Base-by-base conservation (phyloP, 805 yeast species). In the Kluyveromyces aestuarii region DNA sequence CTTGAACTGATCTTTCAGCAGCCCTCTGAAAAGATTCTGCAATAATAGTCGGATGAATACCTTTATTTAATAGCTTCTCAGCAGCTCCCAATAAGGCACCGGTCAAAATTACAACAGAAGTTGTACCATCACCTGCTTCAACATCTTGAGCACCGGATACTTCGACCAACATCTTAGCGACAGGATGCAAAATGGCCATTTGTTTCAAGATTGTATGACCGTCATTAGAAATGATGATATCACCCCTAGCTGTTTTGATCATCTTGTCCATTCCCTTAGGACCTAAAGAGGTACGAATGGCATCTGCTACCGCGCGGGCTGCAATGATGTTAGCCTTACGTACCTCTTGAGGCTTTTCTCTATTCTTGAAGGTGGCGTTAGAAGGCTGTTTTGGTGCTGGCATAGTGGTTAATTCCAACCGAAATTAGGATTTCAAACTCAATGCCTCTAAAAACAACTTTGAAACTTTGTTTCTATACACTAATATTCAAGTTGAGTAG, bases 211-310 rank as follows among this genome's bases (percentile, higher is more conserved):
- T 93, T 2, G 99, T 93, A 68, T 95, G 98, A 35, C 99, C 99
- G 70, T 93, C 99, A 67, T 93, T 93, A 54, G 98, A 89, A 58
- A 93, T 90, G 61, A 90, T 84, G 58, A 91, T 86, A 63, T 93
- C 89, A 38, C 98, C 98, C 50, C 77, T 79, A 45, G 90, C 84
- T 17, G 98, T 90, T 70, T 88, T 88, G 71, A 87, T 88, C 98
- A 93, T 91, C 73, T 93, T 93, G 69, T 93, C 99, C 99, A 93
- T 93, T 52, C 99, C 99, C 68, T 89, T 91, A 49, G 99, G 99
- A 18, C 99, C 99, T 51, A 93, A 73, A 14, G 98, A 84, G 6
- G 97, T 90, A 68, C 96, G 79, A 59, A 89, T 87, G 44, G 96
- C 96, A 68, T 89, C 96, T 2, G 96, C 89, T 25, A 89, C 96